Percentiles rank a stretch among this genome's conserved stretches.
Conservation (phyloP, 192 early-diverging fungal genomes). For the Coemansia guatemalensis region DNA sequence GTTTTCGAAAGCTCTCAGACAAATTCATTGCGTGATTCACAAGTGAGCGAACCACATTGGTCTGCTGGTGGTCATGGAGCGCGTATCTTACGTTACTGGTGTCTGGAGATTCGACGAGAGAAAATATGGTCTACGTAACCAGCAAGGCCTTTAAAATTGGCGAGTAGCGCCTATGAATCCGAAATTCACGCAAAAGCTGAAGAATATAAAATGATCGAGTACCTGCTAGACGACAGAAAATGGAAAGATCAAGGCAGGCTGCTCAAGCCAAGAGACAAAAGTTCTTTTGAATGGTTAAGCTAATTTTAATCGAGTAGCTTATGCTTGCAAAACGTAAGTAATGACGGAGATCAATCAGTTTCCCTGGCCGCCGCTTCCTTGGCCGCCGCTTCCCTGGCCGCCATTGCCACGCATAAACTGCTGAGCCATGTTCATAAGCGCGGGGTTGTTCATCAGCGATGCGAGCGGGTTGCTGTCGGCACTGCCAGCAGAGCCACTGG, state of each 20-base stretch:
- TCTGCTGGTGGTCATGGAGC: background rate
- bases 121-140: background rate
- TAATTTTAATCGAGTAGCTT: background rate
- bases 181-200: background rate
- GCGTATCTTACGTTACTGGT: background rate
- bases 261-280: background rate
- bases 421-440: slow-evolving; percentile 93
- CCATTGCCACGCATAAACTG: slow-evolving; percentile 85
- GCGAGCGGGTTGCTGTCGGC: slow-evolving; percentile 49
- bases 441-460: slow-evolving; percentile 91
- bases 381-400: slow-evolving; percentile 5
- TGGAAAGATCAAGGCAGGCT: background rate
- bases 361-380: background rate
- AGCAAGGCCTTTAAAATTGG: background rate
- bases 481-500: background rate
- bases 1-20: background rate
- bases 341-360: background rate
- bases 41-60: background rate
- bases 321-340: no score
- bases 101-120: background rate
- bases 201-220: background rate
- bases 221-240: background rate
- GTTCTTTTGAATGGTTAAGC: background rate
- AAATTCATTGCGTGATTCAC: background rate
- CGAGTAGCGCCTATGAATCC: background rate